Evolutionary conservation across 371 early-diverging fungal species (phyloP).

Genomic region (Mortierella polycephala): DNA sequence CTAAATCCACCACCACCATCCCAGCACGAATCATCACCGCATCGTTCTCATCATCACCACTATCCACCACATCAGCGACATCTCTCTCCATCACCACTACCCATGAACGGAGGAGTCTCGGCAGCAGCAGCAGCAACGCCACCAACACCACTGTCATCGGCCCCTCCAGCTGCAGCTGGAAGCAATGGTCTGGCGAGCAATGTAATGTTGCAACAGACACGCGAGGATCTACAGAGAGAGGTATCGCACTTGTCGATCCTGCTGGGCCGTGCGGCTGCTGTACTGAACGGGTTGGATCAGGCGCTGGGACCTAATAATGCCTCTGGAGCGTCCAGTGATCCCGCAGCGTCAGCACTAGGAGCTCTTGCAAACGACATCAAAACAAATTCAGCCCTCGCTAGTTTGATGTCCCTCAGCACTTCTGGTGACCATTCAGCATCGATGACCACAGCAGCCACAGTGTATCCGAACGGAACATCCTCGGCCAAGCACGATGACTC

Average conservation of each 20-base stretch:
- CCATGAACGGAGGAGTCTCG: neutral
- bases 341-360: neutral
- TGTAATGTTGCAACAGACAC: slow-evolving; percentile 65
- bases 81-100: slow-evolving; percentile 6
- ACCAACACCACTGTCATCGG: neutral
- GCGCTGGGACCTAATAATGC: slow-evolving; percentile 38
- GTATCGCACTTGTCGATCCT: slow-evolving; percentile 67
- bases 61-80: slow-evolving; percentile 8
- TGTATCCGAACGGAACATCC: neutral
- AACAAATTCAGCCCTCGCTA: slow-evolving; percentile 57
- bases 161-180: slow-evolving; percentile 7
- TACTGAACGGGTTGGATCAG: slow-evolving; percentile 70
- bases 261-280: slow-evolving; percentile 67
- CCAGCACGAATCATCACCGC: slow-evolving; percentile 5
- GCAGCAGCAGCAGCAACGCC: slow-evolving; percentile 3
- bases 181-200: slow-evolving; percentile 37
- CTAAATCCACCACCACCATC: slow-evolving; percentile 14
- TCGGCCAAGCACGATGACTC: slow-evolving; percentile 5
- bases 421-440: slow-evolving; percentile 15
- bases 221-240: slow-evolving; percentile 71
- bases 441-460: neutral
- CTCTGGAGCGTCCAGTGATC: neutral
- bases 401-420: slow-evolving; percentile 56
- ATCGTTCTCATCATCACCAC: slow-evolving; percentile 10
- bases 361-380: slow-evolving; percentile 16